Base-by-base conservation (phyloP, 352 stramenopile genomes). In the Pythium biforme region DNA sequence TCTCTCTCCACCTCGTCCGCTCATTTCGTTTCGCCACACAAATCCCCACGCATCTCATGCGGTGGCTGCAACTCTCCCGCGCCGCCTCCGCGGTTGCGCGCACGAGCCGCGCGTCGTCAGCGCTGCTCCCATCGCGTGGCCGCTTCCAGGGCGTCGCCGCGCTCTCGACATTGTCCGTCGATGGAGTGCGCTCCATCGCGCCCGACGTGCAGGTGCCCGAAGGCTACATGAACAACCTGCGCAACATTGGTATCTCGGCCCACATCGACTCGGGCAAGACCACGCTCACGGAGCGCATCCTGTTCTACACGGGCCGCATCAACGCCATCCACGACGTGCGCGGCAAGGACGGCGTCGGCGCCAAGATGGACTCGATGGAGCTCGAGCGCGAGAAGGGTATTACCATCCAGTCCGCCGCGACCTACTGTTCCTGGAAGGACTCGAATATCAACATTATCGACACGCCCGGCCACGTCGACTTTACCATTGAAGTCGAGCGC, bases 321-420 rank as follows among this genome's bases (percentile, higher is more conserved):
- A 98, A 97, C 48, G 79, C 89, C 20, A 98, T 98, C 75, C 96
- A 98, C 74, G 94, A 98, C 70, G 95, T 98, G 46, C 88, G 91
- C 48, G 96, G 93, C 46, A 99, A 99, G 73, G 97, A 99, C 81
- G 97, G 97, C 43, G 94, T 99, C 11, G 97, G 97, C 39, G 97
- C 97, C 62, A 99, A 99, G 78, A 99, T 99, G 97, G 98, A 99
- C 80, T 98, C 83, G 43, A 99, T 99, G 98, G 98, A 99, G 52
- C 80, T 99, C 17, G 98, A 99, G 81, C 85, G 97, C 54, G 98
- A 99, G 77, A 99, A 99, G 82, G 97, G 97, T 57, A 99, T 99
- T 75, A 99, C 98, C 10, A 99, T 99, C 79, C 97, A 99, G 80
- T 98, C 90, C 47, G 98, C 98, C 22, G 98, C 98, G 40, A 99